phyloP scores from a whole-genome alignment of 177 flowering plant genomes.

The Tripterygium wilfordii region DNA sequence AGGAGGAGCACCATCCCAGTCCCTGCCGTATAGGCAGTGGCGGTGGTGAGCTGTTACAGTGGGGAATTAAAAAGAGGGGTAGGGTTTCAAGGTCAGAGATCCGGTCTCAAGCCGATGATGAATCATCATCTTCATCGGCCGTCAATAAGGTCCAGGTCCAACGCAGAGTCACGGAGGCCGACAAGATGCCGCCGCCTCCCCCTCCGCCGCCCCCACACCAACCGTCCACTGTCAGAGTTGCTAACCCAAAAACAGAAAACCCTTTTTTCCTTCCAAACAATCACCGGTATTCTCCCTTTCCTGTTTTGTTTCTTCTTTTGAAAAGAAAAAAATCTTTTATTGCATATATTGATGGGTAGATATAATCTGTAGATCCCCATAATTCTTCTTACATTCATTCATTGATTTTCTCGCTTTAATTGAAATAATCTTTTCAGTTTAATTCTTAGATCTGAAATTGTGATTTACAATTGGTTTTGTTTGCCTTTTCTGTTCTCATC shows the following conservation, averaged over 20 bases:
- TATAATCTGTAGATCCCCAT: too few relatives aligned
- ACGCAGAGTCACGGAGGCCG: constrained; percentile 2
- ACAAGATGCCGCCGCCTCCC: too few relatives aligned
- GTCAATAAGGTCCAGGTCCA: constrained; percentile 6
- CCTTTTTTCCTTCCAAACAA: constrained; percentile 9
- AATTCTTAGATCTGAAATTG: too few relatives aligned
- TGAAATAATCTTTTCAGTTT: too few relatives aligned
- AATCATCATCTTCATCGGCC: constrained; percentile 10
- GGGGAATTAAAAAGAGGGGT: constrained; percentile 18
- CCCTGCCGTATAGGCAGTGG: constrained; percentile 5
- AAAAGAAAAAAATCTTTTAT: too few relatives aligned
- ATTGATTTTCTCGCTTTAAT: too few relatives aligned
- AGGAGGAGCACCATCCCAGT: constrained; percentile 4
- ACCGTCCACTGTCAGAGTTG: constrained; percentile 3
- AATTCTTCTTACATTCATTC: too few relatives aligned
- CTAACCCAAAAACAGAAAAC: constrained; percentile 10
- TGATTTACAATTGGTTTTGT: too few relatives aligned
- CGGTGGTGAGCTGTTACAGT: constrained; percentile 15
- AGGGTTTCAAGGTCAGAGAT: constrained; percentile 21
- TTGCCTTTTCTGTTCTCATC: too few relatives aligned
- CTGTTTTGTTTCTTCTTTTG: background rate
- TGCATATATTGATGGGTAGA: too few relatives aligned
- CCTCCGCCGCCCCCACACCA: constrained; percentile 6
- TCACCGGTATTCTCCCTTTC: background rate
- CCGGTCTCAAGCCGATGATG: constrained; percentile 12